These are phyloP conservation scores for Arthrobotrys pseudoclavata DNA, from an alignment of 2,329 filamentous ascomycete genomes.

Conservation along the genomic window DNA sequence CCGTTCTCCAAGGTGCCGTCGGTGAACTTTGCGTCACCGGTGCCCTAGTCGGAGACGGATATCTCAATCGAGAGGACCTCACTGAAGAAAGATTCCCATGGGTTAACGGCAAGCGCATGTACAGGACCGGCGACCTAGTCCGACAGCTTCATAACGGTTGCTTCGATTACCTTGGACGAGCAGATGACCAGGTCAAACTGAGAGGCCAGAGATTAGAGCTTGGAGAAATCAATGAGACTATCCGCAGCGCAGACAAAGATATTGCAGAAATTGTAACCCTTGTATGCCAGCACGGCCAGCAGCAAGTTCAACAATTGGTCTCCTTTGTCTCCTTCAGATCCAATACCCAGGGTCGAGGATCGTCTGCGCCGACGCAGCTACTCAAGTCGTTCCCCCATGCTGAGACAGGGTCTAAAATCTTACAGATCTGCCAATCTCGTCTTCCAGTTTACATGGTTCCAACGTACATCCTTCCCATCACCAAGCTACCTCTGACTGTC, in stretches of 20 bases:
- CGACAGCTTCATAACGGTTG: slow-evolving; percentile 82
- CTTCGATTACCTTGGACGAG: slow-evolving; percentile 88
- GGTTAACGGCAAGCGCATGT: slow-evolving; percentile 69
- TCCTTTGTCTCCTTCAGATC: slow-evolving; percentile 75
- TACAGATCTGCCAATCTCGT: slow-evolving; percentile 75
- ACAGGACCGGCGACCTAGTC: slow-evolving; percentile 90
- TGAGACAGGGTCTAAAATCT: slow-evolving; percentile 61
- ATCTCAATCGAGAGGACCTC: slow-evolving; percentile 83
- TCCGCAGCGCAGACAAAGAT: slow-evolving; percentile 73
- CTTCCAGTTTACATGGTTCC: slow-evolving; percentile 92
- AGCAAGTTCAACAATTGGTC: slow-evolving; percentile 85
- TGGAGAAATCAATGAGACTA: slow-evolving; percentile 88
- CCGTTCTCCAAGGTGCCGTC: slow-evolving; percentile 81
- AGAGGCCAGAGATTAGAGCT: slow-evolving; percentile 90
- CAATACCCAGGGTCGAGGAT: slow-evolving; percentile 24
- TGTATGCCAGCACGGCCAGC: slow-evolving; percentile 78
- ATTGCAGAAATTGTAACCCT: slow-evolving; percentile 81
- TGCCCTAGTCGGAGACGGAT: slow-evolving; percentile 88
- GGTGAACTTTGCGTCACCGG: slow-evolving; percentile 92
- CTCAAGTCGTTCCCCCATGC: slow-evolving; percentile 33
- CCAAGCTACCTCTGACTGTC: slow-evolving; percentile 80
- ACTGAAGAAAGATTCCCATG: slow-evolving; percentile 81
- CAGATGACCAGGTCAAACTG: slow-evolving; percentile 92
- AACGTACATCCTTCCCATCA: slow-evolving; percentile 81
- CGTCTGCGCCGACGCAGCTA: slow-evolving; percentile 26